phyloP scores from a whole-genome alignment of 352 stramenopile species.

The Globisporangium viniferum region DNA sequence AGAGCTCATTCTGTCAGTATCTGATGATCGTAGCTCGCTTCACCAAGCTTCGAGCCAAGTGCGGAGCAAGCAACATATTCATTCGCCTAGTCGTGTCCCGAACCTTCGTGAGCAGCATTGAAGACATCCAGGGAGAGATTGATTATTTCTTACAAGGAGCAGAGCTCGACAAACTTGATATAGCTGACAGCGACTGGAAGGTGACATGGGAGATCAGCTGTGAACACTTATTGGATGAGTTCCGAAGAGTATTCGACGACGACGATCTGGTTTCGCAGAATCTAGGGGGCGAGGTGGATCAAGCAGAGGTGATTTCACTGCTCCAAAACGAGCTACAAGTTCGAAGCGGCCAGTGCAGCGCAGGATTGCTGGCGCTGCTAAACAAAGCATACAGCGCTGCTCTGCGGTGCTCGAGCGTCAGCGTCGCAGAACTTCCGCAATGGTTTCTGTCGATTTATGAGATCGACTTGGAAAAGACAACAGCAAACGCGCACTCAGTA shows the following conservation, averaged over 20 bases:
- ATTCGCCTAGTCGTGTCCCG: neutral
- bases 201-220: neutral
- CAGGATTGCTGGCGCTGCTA: neutral
- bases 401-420: neutral
- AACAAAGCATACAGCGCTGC: neutral
- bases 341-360: neutral
- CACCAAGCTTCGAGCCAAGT: neutral
- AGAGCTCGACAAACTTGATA: too few species aligned
- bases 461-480: constrained; percentile 1
- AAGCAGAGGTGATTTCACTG: neutral
- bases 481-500: too few species aligned
- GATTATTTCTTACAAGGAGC: neutral
- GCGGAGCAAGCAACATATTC: neutral
- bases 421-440: neutral
- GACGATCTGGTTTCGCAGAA: neutral
- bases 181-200: too few species aligned
- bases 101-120: neutral
- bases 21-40: neutral
- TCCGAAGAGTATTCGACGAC: neutral
- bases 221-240: too few species aligned
- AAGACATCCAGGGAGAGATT: neutral
- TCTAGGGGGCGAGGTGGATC: neutral
- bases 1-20: neutral
- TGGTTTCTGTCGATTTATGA: constrained; percentile 26
- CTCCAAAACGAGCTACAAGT: constrained; percentile 1